These are phyloP conservation scores for Globisporangium emineosum DNA, from an alignment of 352 stramenopile species.

Conservation along the genomic window DNA sequence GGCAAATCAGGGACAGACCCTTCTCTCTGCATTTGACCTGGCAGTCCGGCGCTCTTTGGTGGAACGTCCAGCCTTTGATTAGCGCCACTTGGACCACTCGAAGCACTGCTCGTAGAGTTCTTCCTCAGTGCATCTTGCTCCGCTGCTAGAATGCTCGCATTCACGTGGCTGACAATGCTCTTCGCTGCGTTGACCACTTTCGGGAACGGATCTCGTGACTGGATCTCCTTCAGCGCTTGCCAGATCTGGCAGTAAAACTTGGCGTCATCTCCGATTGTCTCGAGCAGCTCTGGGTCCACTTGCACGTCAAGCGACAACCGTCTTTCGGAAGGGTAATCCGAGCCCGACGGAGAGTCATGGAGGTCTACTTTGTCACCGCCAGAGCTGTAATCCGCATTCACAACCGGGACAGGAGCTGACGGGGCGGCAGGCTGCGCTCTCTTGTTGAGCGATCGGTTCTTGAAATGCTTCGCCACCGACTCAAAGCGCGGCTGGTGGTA, in stretches of 20 bases:
- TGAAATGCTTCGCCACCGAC: constrained; percentile 76
- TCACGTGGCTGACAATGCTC: constrained; percentile 61
- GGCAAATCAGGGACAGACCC: constrained; percentile 30
- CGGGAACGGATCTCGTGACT: constrained; percentile 87
- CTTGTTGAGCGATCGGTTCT: constrained; percentile 39
- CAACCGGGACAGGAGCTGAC: constrained; percentile 3
- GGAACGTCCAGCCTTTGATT: constrained; percentile 10
- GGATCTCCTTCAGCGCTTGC: constrained; percentile 77
- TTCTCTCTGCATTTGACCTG: constrained; percentile 36
- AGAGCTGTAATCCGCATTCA: background rate
- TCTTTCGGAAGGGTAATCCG: background rate
- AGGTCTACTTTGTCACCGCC: background rate
- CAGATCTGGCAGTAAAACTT: constrained; percentile 87
- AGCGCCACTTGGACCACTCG: background rate
- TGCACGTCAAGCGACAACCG: constrained; percentile 26
- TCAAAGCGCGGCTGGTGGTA: constrained; percentile 86
- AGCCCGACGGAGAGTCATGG: background rate
- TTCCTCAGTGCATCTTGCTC: constrained; percentile 47
- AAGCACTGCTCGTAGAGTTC: background rate
- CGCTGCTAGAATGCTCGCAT: constrained; percentile 48
- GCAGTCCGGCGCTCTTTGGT: constrained; percentile 12
- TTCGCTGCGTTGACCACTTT: constrained; percentile 61
- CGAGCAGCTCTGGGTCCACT: constrained; percentile 40
- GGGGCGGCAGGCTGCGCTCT: background rate
- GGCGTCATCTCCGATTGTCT: constrained; percentile 52